Evolutionary conservation across 2,329 filamentous ascomycete species (phyloP), one percentile per base, ranked within the genome.

Genomic region (Cladosporium halotolerans): DNA sequence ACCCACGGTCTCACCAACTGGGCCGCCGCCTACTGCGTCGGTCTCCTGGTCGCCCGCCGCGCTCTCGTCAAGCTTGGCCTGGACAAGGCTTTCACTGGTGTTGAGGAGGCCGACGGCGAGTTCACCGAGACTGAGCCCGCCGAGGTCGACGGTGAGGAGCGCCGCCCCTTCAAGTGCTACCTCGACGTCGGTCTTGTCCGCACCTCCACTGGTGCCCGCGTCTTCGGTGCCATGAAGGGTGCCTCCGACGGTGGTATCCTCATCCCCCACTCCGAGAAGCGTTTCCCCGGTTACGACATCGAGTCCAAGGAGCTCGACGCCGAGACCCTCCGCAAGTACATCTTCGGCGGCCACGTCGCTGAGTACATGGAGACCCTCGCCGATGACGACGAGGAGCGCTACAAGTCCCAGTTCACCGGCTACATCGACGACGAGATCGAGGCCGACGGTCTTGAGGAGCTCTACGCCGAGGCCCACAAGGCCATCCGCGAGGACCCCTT

Each of bases 341-440:
- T 99, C 83, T 92, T 89, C 77, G 93, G 83, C 72, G 92, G 93
- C 59, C 93, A 99, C 84, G 89, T 99, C 63, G 91, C 92, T 66
- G 93, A 99, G 85, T 99, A 99, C 86, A 99, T 99, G 93, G 93
- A 99, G 86, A 93, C 87, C 56, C 88, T 99, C 63, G 93, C 93
- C 78, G 93, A 99, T 70, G 93, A 99, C 73, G 93, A 99, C 73
- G 93, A 99, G 88, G 93, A 99, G 85, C 91, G 93, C 74, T 99
- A 89, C 89, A 92, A 92, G 83, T 85, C 83, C 68, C 93, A 99
- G 82, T 99, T 99, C 87, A 81, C 85, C 76, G 86, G 93, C 79
- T 99, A 99, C 84, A 87, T 96, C 66, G 92, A 99, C 63, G 89
- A 95, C 72, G 93, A 96, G 68, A 76, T 99, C 63, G 92, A 97